Evolutionary conservation across 1,284 basidiomycete genomes (phyloP), one percentile per base, ranked within the genome.

Genomic region (Schizopora paradoxa): DNA sequence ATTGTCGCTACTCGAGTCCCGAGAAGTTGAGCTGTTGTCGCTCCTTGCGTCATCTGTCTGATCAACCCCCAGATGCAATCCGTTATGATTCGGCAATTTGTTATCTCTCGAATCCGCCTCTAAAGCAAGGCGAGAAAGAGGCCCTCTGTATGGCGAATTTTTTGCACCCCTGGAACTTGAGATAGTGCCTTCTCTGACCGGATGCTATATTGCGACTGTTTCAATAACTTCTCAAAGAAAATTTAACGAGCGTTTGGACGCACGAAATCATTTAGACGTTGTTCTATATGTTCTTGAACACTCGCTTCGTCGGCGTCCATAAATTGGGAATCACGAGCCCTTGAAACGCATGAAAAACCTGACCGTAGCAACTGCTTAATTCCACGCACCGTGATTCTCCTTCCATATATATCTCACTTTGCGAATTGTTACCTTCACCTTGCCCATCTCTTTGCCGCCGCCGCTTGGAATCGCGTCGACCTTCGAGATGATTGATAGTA

Each of bases 291-390:
- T 54, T 85, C 82, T 53, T 86, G 77, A 4, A 87, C 89, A 50
- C 82, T 73, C n/a, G 82, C 86, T 49, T 93, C 91, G 53, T 92
- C 87, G 4, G 91, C 91, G 61, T 93, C 91, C 78, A 89, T 82
- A 58, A 94, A 94, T 58, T 93, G 91, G 5, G 88, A 91, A 1
- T 75, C 71, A 6, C 76, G 76, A 16, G 77, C 76, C 29, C 27
- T 38, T 22, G 31, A 18, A 44, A 26, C n/a, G 34, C 48, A 47
- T 27, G 47, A 33, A 36, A 35, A 14, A 31, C 29, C 21, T 47
- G 45, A 18, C 19, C 36, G 31, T 33, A 51, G 47, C 36, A 51
- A 39, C 11, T 39, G 35, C 34, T 41, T 34, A 32, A 18, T 40
- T 28, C 36, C 42, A 43, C 35, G 25, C 1, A 41, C 41, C 45